A percentile compares a stretch with the other conserved stretches of the same genome.
Conservation (phyloP, 371 early-diverging fungal species). For the Phascolomyces articulosus region DNA sequence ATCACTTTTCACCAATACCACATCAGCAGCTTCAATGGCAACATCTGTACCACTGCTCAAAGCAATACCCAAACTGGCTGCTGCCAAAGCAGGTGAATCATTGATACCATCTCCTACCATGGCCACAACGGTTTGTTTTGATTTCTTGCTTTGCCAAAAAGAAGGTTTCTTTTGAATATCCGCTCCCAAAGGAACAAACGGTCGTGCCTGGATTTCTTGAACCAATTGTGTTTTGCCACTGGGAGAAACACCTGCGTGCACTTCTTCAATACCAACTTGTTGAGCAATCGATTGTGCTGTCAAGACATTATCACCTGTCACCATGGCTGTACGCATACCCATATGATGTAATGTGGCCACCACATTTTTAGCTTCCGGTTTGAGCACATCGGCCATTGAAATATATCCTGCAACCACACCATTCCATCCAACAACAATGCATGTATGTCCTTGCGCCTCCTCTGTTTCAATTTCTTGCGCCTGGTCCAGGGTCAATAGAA, state of each 20-base stretch:
- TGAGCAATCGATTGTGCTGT: slow-evolving; percentile 79
- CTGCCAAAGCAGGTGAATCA: slow-evolving; percentile 95
- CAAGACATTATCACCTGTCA: slow-evolving; percentile 90
- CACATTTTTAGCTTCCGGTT: slow-evolving; percentile 76
- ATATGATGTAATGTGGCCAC: slow-evolving; percentile 74
- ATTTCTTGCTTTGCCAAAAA: not conserved
- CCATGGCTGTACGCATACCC: slow-evolving; percentile 84
- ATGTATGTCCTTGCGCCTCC: slow-evolving; percentile 72
- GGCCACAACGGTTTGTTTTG: slow-evolving; percentile 62
- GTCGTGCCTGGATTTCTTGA: slow-evolving; percentile 55
- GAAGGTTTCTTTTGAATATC: no score
- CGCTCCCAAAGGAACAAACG: slow-evolving; percentile 6
- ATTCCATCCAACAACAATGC: slow-evolving; percentile 76
- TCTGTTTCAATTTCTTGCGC: slow-evolving; percentile 32
- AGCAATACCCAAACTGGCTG: slow-evolving; percentile 95
- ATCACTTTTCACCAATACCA: slow-evolving; percentile 84
- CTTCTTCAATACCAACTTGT: slow-evolving; percentile 74
- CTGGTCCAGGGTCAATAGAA: slow-evolving; percentile 36
- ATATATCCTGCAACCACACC: slow-evolving; percentile 72
- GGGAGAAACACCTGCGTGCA: slow-evolving; percentile 94
- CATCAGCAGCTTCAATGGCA: slow-evolving; percentile 93
- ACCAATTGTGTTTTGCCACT: slow-evolving; percentile 86
- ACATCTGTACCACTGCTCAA: slow-evolving; percentile 93
- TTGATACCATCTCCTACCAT: slow-evolving; percentile 99
- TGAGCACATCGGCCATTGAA: slow-evolving; percentile 85